Evolutionary conservation across 148 eudicot genomes (phyloP), one percentile per base, ranked within the genome.

Genomic region (Gaultheria prostrata): DNA sequence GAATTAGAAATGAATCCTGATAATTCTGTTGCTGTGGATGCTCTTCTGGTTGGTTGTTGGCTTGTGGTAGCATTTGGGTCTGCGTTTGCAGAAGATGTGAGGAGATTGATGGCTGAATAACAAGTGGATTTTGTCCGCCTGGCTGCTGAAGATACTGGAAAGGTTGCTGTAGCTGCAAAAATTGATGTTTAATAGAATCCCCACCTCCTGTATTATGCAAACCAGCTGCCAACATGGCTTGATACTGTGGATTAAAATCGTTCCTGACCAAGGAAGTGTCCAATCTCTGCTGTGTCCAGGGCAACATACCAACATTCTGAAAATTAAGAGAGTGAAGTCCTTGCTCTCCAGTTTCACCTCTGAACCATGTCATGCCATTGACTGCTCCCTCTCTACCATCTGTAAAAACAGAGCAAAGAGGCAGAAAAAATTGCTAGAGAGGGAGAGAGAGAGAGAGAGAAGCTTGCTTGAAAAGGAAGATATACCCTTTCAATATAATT

Each of bases 101-200:
- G 43, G 94, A 73, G 71, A 89, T 84, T 10, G 97, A 83, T 30
- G 91, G 89, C 83, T 94, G 97, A n/a, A 88, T 77, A 56, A 84
- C 78, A 32, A 90, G 80, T 3, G 91, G 94, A 82, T 74, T 89
- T 80, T 89, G 95, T 89, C 88, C 82, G n/a, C 91, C 86, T 30
- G 92, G 82, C 70, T 93, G 96, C 30, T 89, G 97, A 73, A 92
- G 90, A 87, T 92, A 92, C 78, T 90, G 97, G 83, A 89, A 85
- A 80, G 99, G 93, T 86, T 93, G 99, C 86, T 94, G 99, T 73
- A 91, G 89, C 85, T 92, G 99, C 94, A 92, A 80, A 30, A 90
- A 83, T 56, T 93, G 97, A 54, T 95, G 92, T 88, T 87, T 94
- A 65, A 90, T n/a, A 61, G 89, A 43, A 83, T 94, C 98, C 48